Evolutionary conservation across 768 basidiomycete species (phyloP).

Genomic region (Phlebiopsis flavidoalba): DNA sequence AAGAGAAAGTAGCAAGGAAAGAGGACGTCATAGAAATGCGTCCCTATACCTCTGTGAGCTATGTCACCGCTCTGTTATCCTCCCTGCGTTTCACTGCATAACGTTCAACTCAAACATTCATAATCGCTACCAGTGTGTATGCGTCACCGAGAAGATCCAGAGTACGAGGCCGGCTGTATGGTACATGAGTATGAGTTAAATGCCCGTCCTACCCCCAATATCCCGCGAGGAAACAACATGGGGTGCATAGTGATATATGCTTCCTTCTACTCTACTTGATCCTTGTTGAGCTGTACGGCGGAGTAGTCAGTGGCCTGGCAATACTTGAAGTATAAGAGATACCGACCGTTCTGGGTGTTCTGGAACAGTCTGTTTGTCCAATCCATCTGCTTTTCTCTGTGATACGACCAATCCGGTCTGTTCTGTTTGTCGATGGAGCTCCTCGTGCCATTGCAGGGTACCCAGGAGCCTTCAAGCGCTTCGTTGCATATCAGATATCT

Average conservation of each 20-base stretch:
- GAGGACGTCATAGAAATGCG: conserved; percentile 1
- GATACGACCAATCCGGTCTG: conserved; percentile 66
- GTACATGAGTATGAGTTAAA: background rate
- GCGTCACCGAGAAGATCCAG: background rate
- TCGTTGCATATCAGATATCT: conserved; percentile 75
- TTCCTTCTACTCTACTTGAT: conserved; percentile 25
- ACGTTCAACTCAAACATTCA: no score
- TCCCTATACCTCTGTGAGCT: background rate
- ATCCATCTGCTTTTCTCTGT: conserved; percentile 68
- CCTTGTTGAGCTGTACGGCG: conserved; percentile 29
- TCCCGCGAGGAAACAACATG: background rate
- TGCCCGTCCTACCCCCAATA: conserved; percentile 1
- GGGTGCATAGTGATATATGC: background rate
- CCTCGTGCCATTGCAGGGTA: conserved; percentile 78
- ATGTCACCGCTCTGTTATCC: no score
- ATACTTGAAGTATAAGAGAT: background rate
- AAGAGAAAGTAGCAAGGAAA: conserved; percentile 46
- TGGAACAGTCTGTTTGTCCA: conserved; percentile 73
- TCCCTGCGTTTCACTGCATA: no score
- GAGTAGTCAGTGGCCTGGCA: conserved; percentile 3
- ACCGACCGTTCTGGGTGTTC: conserved; percentile 79
- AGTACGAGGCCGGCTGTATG: background rate
- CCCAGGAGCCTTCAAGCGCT: conserved; percentile 76
- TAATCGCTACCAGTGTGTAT: background rate
- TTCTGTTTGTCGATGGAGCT: conserved; percentile 90